Evolutionary conservation across 225 moss, liverwort and hornwort genomes (phyloP), one percentile per base, ranked within the genome.

Genomic region (Physcomitrium patens): DNA sequence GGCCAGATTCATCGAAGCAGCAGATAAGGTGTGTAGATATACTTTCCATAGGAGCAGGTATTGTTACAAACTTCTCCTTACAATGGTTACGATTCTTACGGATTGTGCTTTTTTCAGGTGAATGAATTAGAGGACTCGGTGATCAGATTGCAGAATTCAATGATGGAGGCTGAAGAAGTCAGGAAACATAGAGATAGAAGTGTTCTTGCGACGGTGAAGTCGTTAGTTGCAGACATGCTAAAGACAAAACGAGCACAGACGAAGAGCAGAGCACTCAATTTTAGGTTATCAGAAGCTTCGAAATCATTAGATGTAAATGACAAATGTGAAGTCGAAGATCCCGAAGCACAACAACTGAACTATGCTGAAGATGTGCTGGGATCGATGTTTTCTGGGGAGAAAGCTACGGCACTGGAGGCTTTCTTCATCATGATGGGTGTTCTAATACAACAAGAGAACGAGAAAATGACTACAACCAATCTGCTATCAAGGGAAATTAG

Each of bases 381-480:
- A 9, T 77, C 76, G 49, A 44, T 81, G n/a, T 69, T 72, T 1
- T 79, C 89, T 66, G 78, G 71, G 26, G 79, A 92, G 83, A 92
- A 73, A 70, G 74, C 74, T 61, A 53, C 72, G 24, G 86, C 89
- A 45, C 76, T 92, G 0, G 89, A 91, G 75, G 88, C 82, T 62
- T 86, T 90, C 69, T 86, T 93, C n/a, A 68, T 69, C 47, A 81
- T 77, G 12, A 90, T 91, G 90, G 87, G 67, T 37, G 68, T 69
- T 48, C 68, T 93, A 31, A 77, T 90, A 17, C 83, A 86, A 68
- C 81, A 86, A 78, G 93, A 90, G 51, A 70, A 65, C 59, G 89
- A 76, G 60, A 86, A 80, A 60, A 64, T 83, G 44, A 80, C 72
- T 47, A 80, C 65, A 23, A 63, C 55, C 8, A 50, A 81, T 60